These are phyloP conservation scores for Parathielavia hyrcaniae DNA, from an alignment of 495 filamentous ascomycete species.

Conservation along the genomic window DNA sequence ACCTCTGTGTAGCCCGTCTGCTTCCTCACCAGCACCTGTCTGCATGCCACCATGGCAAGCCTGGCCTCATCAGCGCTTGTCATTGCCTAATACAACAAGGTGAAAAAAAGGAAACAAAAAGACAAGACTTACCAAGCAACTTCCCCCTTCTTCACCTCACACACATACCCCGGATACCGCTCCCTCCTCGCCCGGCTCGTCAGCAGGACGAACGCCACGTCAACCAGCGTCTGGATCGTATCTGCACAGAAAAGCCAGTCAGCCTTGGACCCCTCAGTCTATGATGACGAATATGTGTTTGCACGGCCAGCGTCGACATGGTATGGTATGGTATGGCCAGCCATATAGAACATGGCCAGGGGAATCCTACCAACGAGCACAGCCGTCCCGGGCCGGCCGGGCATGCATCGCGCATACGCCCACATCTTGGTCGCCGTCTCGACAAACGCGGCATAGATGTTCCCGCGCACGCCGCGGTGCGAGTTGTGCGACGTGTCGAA, in stretches of 20 bases:
- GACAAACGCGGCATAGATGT: conserved; percentile 65
- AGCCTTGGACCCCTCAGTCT: neutral
- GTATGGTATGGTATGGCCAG: no score
- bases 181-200: conserved; percentile 47
- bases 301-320: neutral
- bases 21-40: conserved; percentile 56
- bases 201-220: conserved; percentile 59
- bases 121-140: conserved; percentile 55
- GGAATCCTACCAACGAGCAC: conserved; percentile 53
- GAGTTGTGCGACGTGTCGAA: conserved; percentile 80
- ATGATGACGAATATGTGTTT: no score
- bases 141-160: conserved; percentile 56
- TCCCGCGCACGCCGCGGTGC: conserved; percentile 57
- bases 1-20: conserved; percentile 59
- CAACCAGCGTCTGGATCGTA: conserved; percentile 59
- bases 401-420: conserved; percentile 63
- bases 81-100: neutral
- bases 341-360: neutral
- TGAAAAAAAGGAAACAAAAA: conserved; percentile 8
- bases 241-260: conserved; percentile 31
- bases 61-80: conserved; percentile 27
- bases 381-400: conserved; percentile 40
- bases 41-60: conserved; percentile 61
- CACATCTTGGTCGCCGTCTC: conserved; percentile 81
- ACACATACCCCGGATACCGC: conserved; percentile 49